These are phyloP conservation scores for Cucumis hystrix DNA, from an alignment of 306 rosid genomes.

Conservation along the genomic window DNA sequence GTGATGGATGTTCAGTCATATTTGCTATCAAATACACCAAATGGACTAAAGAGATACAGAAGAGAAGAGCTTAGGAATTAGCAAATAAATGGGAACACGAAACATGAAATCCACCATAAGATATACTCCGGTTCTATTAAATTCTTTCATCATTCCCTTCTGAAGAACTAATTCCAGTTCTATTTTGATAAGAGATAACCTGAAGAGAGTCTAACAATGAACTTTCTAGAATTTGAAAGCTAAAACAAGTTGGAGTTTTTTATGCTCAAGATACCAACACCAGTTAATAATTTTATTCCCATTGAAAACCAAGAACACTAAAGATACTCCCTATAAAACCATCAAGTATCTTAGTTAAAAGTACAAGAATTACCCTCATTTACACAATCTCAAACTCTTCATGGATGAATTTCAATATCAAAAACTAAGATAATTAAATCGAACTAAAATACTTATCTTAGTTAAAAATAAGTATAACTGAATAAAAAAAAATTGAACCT, in stretches of 20 bases:
- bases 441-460: not conserved
- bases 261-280: not conserved
- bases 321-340: not conserved
- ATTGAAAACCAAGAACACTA: not conserved
- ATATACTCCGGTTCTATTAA: not conserved
- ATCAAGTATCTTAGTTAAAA: no score
- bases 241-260: not conserved
- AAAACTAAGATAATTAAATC: not conserved
- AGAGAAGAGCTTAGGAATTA: no score
- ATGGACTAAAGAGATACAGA: no score
- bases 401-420: not conserved
- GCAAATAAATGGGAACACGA: no score
- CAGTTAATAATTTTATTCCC: not conserved
- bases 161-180: not conserved
- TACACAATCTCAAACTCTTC: not conserved
- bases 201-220: not conserved
- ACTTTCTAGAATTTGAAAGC: not conserved
- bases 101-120: no score
- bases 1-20: no score
- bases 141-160: not conserved
- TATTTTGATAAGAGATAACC: not conserved
- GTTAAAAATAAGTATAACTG: not conserved
- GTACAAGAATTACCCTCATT: not conserved
- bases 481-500: no score
- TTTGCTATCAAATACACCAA: no score